These are phyloP conservation scores for Groenewaldozyma sp. DNA, from an alignment of 1,139 yeast species.

Conservation along the genomic window DNA sequence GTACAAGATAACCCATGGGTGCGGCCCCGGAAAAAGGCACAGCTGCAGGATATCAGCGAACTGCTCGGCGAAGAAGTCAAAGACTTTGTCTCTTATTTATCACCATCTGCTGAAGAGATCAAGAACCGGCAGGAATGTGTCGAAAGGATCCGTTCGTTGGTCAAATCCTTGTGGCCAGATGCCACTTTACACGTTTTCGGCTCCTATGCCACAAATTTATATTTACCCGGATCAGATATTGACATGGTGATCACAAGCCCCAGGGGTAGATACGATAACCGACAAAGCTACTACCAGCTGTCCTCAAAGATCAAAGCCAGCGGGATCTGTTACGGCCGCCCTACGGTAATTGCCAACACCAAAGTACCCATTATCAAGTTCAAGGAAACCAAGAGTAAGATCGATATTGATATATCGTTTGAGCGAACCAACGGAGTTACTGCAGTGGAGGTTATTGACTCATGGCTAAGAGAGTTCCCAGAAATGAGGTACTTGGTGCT, in stretches of 20 bases:
- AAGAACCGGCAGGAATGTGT: constrained; percentile 60
- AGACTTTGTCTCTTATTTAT: constrained; percentile 78
- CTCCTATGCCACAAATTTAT: constrained; percentile 88
- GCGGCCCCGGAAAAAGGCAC: constrained; percentile 62
- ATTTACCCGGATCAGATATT: constrained; percentile 92
- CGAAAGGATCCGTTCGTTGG: constrained; percentile 46
- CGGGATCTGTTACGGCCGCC: constrained; percentile 56
- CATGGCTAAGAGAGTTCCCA: constrained; percentile 66
- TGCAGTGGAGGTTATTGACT: constrained; percentile 72
- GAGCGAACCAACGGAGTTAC: constrained; percentile 79
- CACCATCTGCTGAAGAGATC: constrained; percentile 77
- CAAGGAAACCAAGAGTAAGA: constrained; percentile 60
- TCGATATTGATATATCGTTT: constrained; percentile 86
- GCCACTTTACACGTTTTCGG: constrained; percentile 80
- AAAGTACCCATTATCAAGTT: constrained; percentile 94
- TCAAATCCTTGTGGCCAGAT: constrained; percentile 63
- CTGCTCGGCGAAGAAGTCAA: constrained; percentile 84
- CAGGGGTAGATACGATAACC: constrained; percentile 54
- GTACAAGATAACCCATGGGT: too few species aligned
- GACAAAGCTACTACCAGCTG: constrained; percentile 62
- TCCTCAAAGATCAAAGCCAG: constrained; percentile 59
- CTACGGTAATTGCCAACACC: constrained; percentile 82
- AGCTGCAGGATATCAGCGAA: constrained; percentile 67
- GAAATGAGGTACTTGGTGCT: constrained; percentile 80
- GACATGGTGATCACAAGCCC: constrained; percentile 82